Percentiles rank a stretch among this genome's conserved stretches.
phyloP scores from a whole-genome alignment of 257 asterid species.

The Gentiana straminea region DNA sequence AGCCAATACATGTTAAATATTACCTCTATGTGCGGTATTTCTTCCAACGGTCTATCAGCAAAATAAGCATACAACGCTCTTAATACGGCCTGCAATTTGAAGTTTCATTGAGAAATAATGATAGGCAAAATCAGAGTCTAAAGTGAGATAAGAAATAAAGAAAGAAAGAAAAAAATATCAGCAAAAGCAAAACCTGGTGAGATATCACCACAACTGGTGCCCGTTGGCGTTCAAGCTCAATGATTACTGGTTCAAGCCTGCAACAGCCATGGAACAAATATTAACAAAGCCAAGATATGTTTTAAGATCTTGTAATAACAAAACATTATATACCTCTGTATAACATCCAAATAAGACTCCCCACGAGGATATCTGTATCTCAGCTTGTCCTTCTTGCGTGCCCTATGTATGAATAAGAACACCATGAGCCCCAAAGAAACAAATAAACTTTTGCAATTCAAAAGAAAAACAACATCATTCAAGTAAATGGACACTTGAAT shows the following conservation, averaged over 20 bases:
- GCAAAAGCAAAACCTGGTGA: conserved; percentile 63
- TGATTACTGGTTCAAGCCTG: conserved; percentile 97
- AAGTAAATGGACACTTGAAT: too few species aligned
- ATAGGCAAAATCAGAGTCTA: background rate
- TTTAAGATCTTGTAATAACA: conserved; percentile 6
- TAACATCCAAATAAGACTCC: conserved; percentile 95
- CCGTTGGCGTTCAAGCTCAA: conserved; percentile 94
- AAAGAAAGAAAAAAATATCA: background rate
- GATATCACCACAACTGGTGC: conserved; percentile 98
- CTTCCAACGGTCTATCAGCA: conserved; percentile 96
- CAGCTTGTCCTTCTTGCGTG: conserved; percentile 92
- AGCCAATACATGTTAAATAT: background rate
- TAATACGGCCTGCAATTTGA: conserved; percentile 63
- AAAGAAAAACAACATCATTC: too few species aligned
- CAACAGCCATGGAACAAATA: conserved; percentile 11
- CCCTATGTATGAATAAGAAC: conserved; percentile 27
- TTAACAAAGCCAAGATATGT: conserved; percentile 8
- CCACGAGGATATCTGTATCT: conserved; percentile 98
- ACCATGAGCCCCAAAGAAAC: conserved; percentile 9
- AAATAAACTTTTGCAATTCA: too few species aligned
- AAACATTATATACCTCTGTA: conserved; percentile 63
- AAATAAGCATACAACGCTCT: conserved; percentile 97
- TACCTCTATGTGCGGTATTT: conserved; percentile 96
- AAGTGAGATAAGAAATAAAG: conserved; percentile 3
- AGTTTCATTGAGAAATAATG: conserved; percentile 11